Evolutionary conservation across 495 filamentous ascomycete genomes (phyloP), one percentile per base, ranked within the genome.

Genomic region (Echria macrotheca): DNA sequence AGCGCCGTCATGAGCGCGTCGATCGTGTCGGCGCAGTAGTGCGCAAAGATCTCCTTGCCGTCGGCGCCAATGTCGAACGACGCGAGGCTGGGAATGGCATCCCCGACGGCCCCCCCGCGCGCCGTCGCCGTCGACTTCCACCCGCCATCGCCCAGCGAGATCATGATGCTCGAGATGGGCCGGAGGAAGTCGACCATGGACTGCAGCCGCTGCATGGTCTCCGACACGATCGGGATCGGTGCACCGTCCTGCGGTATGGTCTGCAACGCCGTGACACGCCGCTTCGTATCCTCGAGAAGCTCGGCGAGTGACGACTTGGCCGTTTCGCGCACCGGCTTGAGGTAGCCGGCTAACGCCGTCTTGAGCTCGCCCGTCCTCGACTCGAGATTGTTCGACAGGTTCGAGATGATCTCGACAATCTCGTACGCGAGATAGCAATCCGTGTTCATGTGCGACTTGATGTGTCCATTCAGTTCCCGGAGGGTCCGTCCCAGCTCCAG

Each of bases 371-470:
- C 89, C 4, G 88, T 93, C 57, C 84, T 82, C 2, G 73, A 69
- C 44, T 94, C 94, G 5, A 99, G 74, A 38, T 84, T 81, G 52
- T 84, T 81, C 10, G 87, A 89, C 50, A 94, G 77, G 26, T 75
- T 75, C 2, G 87, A 87, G 33, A 99, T 86, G 50, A 95, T 87
- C 56, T 95, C 91, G 36, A 95, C 85, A 45, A 97, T 90, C 61
- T 99, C 93, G 62, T 94, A 99, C 3, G 89, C 90, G 19, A 99
- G 77, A 63, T 86, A 99, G 69, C 94, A 96, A 67, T 99, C 93
- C 1, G 90, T 97, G 57, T 80, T 82, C 32, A 96, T 72, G 60
- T 96, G 89, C 24, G 78, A 64, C 61, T 86, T 85, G 63, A 97
- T 90, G 61, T 96, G 90, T 28, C 79, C 75, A 64, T 97, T 95